Conservation (phyloP, 2,329 filamentous ascomycete species). For the Apiospora marii region DNA sequence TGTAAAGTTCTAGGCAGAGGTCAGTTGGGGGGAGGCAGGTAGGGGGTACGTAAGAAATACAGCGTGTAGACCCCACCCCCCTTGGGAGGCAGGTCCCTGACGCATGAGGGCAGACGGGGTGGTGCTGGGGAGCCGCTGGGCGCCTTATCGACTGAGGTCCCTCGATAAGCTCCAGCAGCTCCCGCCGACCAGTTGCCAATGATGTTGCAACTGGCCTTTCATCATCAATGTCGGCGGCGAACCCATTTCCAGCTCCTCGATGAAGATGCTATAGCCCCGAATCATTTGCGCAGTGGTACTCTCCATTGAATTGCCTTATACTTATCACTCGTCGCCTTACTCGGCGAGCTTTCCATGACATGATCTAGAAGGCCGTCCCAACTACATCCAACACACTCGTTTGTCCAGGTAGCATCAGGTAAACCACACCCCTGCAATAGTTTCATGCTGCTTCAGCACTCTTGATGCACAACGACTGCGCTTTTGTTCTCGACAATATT, state of each 20-base stretch:
- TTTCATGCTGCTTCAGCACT: slow-evolving; percentile 11
- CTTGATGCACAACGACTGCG: neutral
- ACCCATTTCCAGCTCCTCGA: neutral
- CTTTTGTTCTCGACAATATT: neutral
- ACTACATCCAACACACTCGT: slow-evolving; percentile 14
- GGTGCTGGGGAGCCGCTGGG: neutral
- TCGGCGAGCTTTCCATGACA: slow-evolving; percentile 2
- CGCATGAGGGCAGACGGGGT: neutral
- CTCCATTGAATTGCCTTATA: neutral
- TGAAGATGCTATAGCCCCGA: neutral
- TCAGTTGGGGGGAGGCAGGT: neutral
- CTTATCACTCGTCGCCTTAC: neutral
- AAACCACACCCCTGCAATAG: slow-evolving; percentile 21
- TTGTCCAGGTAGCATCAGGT: slow-evolving; percentile 20
- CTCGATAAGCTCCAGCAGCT: slow-evolving; percentile 9
- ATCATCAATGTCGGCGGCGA: neutral
- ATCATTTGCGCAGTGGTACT: neutral
- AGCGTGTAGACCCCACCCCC: neutral
- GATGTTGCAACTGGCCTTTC: slow-evolving; percentile 10
- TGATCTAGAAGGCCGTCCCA: slow-evolving; percentile 9
- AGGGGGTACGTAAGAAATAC: neutral
- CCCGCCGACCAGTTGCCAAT: neutral
- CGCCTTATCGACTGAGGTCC: neutral
- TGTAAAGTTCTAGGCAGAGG: neutral
- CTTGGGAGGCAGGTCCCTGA: neutral